Percentiles rank a stretch among this genome's conserved stretches.
phyloP scores from a whole-genome alignment of 345 rosid species.

The Eucalyptus pumila region DNA sequence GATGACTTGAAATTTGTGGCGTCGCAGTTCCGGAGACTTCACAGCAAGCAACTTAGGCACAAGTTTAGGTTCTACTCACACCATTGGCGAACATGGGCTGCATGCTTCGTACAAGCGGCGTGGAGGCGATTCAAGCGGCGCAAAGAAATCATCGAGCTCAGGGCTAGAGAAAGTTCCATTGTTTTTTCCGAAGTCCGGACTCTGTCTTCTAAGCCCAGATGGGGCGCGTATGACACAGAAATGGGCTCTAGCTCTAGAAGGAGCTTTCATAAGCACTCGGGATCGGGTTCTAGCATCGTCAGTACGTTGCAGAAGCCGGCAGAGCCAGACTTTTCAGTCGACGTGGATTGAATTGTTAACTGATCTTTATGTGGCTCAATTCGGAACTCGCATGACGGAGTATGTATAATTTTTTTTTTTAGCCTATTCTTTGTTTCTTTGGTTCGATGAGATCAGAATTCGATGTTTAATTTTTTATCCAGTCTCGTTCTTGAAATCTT shows the following conservation, averaged over 20 bases:
- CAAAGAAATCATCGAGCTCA: neutral
- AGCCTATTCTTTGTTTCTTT: neutral
- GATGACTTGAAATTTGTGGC: conserved; percentile 17
- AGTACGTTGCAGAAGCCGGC: conserved; percentile 12
- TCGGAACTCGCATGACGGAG: neutral
- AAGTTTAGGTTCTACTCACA: conserved; percentile 10
- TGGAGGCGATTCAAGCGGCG: conserved; percentile 4
- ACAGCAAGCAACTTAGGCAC: conserved; percentile 8
- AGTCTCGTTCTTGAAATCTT: neutral
- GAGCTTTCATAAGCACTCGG: conserved; percentile 1
- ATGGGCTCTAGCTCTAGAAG: conserved; percentile 9
- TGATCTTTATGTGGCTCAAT: neutral
- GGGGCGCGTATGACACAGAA: neutral
- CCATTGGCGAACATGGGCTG: conserved; percentile 20
- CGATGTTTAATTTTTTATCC: neutral
- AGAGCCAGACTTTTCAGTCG: conserved; percentile 17
- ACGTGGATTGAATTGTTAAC: neutral
- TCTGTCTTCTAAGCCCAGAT: neutral
- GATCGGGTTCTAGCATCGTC: neutral
- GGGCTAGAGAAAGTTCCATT: neutral
- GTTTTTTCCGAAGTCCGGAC: neutral
- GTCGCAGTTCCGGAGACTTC: conserved; percentile 13
- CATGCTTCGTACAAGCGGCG: conserved; percentile 13
- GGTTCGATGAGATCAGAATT: neutral
- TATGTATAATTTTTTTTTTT: neutral